phyloP scores from a whole-genome alignment of 345 rosid genomes.

The Pistacia vera region DNA sequence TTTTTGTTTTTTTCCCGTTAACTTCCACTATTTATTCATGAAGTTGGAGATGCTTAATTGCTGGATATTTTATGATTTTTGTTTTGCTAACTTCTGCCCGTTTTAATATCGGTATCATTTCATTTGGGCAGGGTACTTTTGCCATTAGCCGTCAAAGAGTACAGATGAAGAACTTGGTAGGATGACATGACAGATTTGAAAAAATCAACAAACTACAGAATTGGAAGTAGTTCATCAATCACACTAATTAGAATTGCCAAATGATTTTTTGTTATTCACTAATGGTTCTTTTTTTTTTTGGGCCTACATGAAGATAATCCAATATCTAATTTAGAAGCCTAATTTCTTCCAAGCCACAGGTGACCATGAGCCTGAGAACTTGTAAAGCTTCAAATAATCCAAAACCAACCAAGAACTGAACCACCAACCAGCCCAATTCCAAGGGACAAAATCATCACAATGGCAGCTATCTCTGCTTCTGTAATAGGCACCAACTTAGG shows the following conservation, averaged over 20 bases:
- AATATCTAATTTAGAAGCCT: constrained; percentile 8
- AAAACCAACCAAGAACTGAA: constrained; percentile 84
- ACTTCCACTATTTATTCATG: background rate
- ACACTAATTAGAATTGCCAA: background rate
- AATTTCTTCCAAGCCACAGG: background rate
- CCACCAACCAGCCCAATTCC: constrained; percentile 82
- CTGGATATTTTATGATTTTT: too few relatives aligned
- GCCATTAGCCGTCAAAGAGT: background rate
- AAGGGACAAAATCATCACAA: constrained; percentile 70
- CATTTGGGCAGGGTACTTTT: background rate
- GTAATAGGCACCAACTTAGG: constrained; percentile 68
- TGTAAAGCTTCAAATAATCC: constrained; percentile 48
- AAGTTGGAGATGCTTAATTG: background rate
- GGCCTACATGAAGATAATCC: background rate
- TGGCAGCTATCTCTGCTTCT: constrained; percentile 82
- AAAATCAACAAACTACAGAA: background rate
- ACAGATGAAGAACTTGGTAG: background rate
- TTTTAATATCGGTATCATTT: background rate
- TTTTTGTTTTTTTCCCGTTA: background rate
- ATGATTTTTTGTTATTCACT: background rate
- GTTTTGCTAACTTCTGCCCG: background rate
- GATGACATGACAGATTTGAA: background rate
- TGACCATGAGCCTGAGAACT: background rate
- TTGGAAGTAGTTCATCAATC: constrained; percentile 2
- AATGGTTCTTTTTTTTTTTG: background rate